Percentiles rank a stretch among this genome's conserved stretches.
Evolutionary conservation across 2,329 filamentous ascomycete species (phyloP).

Genomic region (Boeremia lycopersici): DNA sequence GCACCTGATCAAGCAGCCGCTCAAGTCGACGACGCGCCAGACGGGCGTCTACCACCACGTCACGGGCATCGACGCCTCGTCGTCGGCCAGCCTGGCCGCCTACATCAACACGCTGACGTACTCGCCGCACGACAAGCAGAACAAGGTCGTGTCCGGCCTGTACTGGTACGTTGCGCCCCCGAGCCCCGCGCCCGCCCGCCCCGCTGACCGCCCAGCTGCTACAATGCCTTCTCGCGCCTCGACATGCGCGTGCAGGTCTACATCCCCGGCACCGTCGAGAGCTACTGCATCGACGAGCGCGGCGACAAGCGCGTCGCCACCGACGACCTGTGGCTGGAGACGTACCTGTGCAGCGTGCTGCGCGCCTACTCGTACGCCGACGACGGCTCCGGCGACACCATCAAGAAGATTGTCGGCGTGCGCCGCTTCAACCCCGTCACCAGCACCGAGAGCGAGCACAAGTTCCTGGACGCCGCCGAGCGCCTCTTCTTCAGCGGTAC

Average conservation of each 20-base stretch:
- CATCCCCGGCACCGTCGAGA: constrained; percentile 94
- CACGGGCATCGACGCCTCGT: constrained; percentile 94
- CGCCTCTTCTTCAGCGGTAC: constrained; percentile 90
- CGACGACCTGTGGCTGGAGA: constrained; percentile 95
- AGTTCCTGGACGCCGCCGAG: constrained; percentile 92
- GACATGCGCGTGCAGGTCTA: constrained; percentile 99
- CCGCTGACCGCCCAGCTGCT: constrained; percentile 67
- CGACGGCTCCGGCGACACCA: constrained; percentile 89
- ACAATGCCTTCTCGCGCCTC: constrained; percentile 97
- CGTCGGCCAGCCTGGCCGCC: constrained; percentile 92
- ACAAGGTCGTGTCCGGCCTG: constrained; percentile 90
- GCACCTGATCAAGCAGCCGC: constrained; percentile 82
- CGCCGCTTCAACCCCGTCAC: constrained; percentile 96
- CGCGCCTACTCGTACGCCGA: constrained; percentile 97
- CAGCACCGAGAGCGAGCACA: constrained; percentile 97
- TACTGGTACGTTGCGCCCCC: constrained; percentile 77
- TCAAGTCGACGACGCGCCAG: constrained; percentile 64
- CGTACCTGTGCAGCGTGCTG: constrained; percentile 92
- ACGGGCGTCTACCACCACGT: constrained; percentile 97
- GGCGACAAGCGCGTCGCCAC: constrained; percentile 93
- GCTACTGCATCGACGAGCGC: constrained; percentile 95
- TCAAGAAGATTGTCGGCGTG: constrained; percentile 97
- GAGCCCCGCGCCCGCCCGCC: neutral
- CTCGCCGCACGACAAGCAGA: constrained; percentile 78
- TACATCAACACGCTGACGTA: constrained; percentile 99